These are phyloP conservation scores for Aureobasidium sp. DNA, from an alignment of 2,329 filamentous ascomycete species.

Conservation along the genomic window DNA sequence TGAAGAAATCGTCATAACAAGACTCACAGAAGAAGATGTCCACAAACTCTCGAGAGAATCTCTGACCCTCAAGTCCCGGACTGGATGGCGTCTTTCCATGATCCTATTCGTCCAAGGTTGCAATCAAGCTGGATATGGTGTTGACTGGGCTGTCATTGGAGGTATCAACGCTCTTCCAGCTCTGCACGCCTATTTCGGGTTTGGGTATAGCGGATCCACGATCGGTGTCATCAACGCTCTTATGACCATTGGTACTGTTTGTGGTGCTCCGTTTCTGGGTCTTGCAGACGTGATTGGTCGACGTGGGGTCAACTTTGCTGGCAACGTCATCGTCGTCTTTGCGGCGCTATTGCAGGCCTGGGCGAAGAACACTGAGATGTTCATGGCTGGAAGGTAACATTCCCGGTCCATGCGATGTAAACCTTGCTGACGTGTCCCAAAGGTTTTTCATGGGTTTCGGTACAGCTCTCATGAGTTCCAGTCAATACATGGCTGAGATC, in stretches of 20 bases:
- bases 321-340: slow-evolving; percentile 39
- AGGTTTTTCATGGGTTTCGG: slow-evolving; percentile 33
- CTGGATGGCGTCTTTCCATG: slow-evolving; percentile 34
- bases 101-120: slow-evolving; percentile 42
- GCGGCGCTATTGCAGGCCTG: slow-evolving; percentile 34
- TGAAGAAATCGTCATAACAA: slow-evolving; percentile 39
- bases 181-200: slow-evolving; percentile 40
- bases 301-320: slow-evolving; percentile 41
- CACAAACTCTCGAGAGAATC: slow-evolving; percentile 35
- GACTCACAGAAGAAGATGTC: slow-evolving; percentile 41
- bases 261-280: slow-evolving; percentile 43
- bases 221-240: slow-evolving; percentile 40
- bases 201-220: slow-evolving; percentile 33
- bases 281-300: slow-evolving; percentile 46
- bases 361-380: slow-evolving; percentile 24
- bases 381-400: slow-evolving; percentile 28
- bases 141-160: slow-evolving; percentile 44
- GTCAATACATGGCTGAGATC: slow-evolving; percentile 34
- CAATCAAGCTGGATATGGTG: slow-evolving; percentile 41
- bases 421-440: not conserved
- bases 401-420: too few relatives aligned
- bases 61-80: slow-evolving; percentile 33
- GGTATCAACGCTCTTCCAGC: slow-evolving; percentile 37
- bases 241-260: slow-evolving; percentile 41
- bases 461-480: slow-evolving; percentile 30